Percentiles rank a stretch among this genome's conserved stretches.
These are phyloP conservation scores for Acanthamoeba divionensis DNA, from an alignment of 208 protist genomes.

Conservation along the genomic window DNA sequence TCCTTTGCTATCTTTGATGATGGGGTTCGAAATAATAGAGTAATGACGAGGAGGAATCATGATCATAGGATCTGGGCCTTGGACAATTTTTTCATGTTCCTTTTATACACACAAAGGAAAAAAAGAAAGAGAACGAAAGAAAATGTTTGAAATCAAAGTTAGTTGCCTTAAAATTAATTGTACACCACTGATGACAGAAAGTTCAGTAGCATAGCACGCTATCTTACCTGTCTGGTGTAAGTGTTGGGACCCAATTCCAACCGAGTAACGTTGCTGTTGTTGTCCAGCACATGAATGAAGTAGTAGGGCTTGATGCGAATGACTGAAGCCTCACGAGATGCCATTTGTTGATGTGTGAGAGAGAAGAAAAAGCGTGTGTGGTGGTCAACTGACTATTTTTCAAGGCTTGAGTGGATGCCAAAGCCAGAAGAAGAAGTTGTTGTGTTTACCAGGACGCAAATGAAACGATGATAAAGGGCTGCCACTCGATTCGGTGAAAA, in stretches of 20 bases:
- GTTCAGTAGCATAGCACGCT: neutral
- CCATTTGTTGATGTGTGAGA: neutral
- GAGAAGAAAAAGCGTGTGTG: neutral
- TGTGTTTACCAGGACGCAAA: neutral
- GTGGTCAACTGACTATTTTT: neutral
- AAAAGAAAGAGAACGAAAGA: neutral
- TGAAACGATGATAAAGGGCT: neutral
- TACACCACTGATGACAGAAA: neutral
- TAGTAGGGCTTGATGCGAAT: conserved; percentile 89
- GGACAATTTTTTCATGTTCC: conserved; percentile 87
- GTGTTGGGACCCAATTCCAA: conserved; percentile 86
- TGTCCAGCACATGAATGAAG: conserved; percentile 93
- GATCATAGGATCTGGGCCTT: conserved; percentile 84
- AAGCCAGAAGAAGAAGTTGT: no score
- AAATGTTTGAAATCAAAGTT: neutral
- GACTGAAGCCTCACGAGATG: conserved; percentile 62
- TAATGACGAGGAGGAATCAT: conserved; percentile 88
- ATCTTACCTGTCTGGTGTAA: conserved; percentile 76
- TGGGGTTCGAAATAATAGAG: conserved; percentile 85
- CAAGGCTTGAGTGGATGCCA: neutral
- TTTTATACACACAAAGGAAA: neutral
- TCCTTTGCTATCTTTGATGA: conserved; percentile 74
- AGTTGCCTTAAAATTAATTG: neutral
- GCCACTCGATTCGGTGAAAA: neutral
- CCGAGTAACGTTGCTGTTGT: conserved; percentile 80